Evolutionary conservation across 106 monocot genomes (phyloP).

Genomic region (Dioscorea zingiberensis): DNA sequence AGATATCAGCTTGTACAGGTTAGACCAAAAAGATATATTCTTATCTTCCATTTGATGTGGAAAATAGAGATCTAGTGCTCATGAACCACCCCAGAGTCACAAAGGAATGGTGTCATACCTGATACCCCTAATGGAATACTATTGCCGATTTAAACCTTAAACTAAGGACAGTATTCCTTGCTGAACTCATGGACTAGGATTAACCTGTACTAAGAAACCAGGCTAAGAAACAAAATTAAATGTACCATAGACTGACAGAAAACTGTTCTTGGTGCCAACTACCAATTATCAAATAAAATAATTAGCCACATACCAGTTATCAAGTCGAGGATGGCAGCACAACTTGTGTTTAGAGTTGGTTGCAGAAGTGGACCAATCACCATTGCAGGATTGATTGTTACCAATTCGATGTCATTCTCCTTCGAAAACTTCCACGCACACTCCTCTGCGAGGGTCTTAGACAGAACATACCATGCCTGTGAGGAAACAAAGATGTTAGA

Average conservation of each 20-base stretch:
- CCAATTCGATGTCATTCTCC: slow-evolving; percentile 57
- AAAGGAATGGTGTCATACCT: too few relatives aligned
- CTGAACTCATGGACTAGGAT: background rate
- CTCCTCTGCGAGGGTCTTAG: slow-evolving; percentile 88
- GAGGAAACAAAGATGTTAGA: slow-evolving; percentile 2
- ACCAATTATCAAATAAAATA: background rate
- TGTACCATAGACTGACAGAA: too few relatives aligned
- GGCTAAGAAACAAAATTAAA: background rate
- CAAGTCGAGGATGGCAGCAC: slow-evolving; percentile 54
- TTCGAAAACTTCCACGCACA: slow-evolving; percentile 88
- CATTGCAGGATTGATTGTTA: slow-evolving; percentile 85
- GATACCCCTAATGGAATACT: background rate
- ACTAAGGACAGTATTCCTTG: background rate
- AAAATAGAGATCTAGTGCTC: too few relatives aligned
- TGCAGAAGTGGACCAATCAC: slow-evolving; percentile 92
- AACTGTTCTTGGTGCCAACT: too few relatives aligned
- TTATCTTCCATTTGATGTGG: too few relatives aligned
- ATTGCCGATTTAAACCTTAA: background rate
- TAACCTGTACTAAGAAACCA: background rate
- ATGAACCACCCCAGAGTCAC: too few relatives aligned
- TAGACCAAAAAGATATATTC: too few relatives aligned
- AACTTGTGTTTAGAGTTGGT: slow-evolving; percentile 81
- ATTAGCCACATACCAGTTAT: slow-evolving; percentile 57
- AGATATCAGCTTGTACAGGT: too few relatives aligned
- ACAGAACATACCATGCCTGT: slow-evolving; percentile 82